phyloP scores from a whole-genome alignment of 2,329 filamentous ascomycete genomes.

The Trichophyton verrucosum region DNA sequence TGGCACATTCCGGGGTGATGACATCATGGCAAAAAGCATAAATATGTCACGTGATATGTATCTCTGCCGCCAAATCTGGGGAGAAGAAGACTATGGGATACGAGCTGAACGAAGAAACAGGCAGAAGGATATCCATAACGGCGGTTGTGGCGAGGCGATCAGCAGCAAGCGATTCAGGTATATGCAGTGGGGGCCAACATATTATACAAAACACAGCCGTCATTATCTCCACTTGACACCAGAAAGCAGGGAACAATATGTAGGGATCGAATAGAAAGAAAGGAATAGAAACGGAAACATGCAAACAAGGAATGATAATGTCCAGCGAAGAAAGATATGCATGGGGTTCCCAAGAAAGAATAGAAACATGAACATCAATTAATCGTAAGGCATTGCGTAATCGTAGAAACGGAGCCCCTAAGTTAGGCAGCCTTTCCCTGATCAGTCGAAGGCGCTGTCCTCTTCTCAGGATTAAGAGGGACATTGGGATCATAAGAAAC shows the following conservation, averaged over 20 bases:
- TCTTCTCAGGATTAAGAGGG: constrained; percentile 34
- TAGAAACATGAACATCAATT: background rate
- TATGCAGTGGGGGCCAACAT: constrained; percentile 1
- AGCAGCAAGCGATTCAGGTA: background rate
- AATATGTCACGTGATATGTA: background rate
- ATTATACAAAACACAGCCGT: background rate
- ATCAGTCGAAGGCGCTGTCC: constrained; percentile 15
- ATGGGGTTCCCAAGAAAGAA: background rate
- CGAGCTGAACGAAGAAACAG: background rate
- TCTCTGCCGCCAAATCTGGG: background rate
- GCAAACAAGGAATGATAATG: background rate
- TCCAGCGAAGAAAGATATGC: background rate
- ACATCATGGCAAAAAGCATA: background rate
- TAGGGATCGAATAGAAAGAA: background rate
- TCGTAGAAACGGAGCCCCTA: background rate
- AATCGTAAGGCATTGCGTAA: background rate
- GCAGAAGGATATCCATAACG: background rate
- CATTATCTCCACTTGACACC: background rate
- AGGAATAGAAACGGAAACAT: background rate
- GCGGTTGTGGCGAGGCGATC: background rate
- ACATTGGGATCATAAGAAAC: constrained; percentile 67
- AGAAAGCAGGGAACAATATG: background rate
- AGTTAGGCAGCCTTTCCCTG: background rate
- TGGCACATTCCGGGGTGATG: background rate
- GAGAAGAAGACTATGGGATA: background rate